Conservation (phyloP, 176 grass and related monocot genomes). For the Poa pratensis region DNA sequence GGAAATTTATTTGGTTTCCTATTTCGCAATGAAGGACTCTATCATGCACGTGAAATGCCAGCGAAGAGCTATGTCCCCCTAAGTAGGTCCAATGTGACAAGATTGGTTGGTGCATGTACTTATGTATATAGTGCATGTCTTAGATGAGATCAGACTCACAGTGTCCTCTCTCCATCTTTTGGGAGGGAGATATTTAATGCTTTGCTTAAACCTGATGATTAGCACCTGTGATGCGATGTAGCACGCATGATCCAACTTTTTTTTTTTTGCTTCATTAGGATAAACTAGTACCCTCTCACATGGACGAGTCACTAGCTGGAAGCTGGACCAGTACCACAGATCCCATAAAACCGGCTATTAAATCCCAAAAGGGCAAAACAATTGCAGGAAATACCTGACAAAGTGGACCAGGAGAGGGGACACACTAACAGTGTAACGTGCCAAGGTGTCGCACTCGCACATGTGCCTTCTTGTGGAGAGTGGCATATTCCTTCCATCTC, state of each 20-base stretch:
- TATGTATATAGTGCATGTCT: neutral
- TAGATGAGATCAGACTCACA: slow-evolving; percentile 11
- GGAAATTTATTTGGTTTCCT: no score
- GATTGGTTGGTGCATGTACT: slow-evolving; percentile 16
- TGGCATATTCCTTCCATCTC: slow-evolving; percentile 39
- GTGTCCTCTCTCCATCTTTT: slow-evolving; percentile 25
- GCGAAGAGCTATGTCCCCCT: no score
- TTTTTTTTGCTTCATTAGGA: neutral
- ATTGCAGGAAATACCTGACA: slow-evolving; percentile 28
- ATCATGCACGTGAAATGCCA: no score
- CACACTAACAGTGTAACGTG: slow-evolving; percentile 38
- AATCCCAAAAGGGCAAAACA: slow-evolving; percentile 49
- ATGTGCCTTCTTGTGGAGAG: slow-evolving; percentile 30
- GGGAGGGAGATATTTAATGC: neutral
- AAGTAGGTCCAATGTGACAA: no score
- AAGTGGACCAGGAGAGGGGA: neutral
- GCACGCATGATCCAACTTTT: slow-evolving; percentile 21
- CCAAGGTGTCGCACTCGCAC: slow-evolving; percentile 44
- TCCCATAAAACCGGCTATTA: slow-evolving; percentile 50
- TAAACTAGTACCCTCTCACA: slow-evolving; percentile 47
- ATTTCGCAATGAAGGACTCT: no score
- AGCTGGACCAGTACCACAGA: slow-evolving; percentile 29
- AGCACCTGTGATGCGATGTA: slow-evolving; percentile 31
- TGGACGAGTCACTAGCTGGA: slow-evolving; percentile 24
- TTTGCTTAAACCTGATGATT: slow-evolving; percentile 43